Conservation (phyloP, 2,329 filamentous ascomycete species). For the Aspergillus fructus region DNA sequence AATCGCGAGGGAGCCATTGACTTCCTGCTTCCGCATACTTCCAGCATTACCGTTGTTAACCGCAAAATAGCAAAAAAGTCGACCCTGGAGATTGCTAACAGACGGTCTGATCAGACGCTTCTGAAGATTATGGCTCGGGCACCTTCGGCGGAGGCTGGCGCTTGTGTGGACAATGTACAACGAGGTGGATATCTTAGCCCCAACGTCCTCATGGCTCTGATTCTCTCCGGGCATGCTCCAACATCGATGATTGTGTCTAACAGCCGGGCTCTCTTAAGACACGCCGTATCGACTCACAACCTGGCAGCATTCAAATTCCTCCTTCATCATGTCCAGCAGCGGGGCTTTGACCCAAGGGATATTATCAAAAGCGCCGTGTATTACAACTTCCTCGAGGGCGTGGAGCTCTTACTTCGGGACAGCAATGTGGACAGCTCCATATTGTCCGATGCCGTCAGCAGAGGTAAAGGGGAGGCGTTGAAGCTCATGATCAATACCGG, state of each 20-base stretch:
- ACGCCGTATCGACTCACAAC: background rate
- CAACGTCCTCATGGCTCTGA: background rate
- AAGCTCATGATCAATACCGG: background rate
- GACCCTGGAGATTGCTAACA: background rate
- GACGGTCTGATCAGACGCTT: background rate
- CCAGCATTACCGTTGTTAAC: background rate
- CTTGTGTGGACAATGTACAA: too few species aligned
- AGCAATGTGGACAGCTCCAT: background rate
- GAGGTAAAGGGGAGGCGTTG: background rate
- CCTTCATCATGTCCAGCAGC: background rate
- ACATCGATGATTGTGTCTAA: background rate
- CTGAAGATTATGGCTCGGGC: background rate
- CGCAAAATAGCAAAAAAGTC: background rate
- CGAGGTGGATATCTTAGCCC: background rate
- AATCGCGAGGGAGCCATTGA: background rate
- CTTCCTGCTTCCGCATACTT: background rate
- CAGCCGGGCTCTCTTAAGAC: background rate
- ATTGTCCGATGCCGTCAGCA: background rate
- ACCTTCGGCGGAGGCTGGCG: background rate
- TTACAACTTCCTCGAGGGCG: background rate
- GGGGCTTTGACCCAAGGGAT: background rate
- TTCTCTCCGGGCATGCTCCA: background rate
- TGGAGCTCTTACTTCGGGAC: background rate
- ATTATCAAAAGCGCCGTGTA: background rate
- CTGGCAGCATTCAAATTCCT: background rate